phyloP scores from a whole-genome alignment of 2,329 filamentous ascomycete species.

The Dactylellina drechsleri region DNA sequence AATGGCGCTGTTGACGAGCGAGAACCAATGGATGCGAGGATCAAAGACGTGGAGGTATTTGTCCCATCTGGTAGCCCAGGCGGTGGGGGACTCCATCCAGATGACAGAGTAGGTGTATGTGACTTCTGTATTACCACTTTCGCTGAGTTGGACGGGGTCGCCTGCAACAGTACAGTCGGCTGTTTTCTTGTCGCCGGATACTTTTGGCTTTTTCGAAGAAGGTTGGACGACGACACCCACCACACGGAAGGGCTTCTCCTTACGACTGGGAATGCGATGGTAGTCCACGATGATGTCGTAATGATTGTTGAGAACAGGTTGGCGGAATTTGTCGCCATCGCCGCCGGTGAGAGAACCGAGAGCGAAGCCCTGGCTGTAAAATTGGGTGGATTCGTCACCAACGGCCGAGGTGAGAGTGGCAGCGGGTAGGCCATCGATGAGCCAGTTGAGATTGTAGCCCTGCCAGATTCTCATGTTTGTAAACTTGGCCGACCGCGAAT shows the following conservation, averaged over 20 bases:
- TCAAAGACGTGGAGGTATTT: constrained; percentile 98
- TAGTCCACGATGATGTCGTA: constrained; percentile 95
- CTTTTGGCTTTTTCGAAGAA: constrained; percentile 72
- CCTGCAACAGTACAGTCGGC: constrained; percentile 71
- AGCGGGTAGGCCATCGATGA: constrained; percentile 92
- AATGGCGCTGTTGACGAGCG: constrained; percentile 92
- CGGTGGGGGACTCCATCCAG: constrained; percentile 84
- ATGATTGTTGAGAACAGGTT: constrained; percentile 83
- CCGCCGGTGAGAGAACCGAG: constrained; percentile 69
- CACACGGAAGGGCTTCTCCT: constrained; percentile 76
- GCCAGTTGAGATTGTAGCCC: constrained; percentile 92
- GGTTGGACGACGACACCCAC: constrained; percentile 92
- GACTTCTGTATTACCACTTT: constrained; percentile 73
- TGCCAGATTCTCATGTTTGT: constrained; percentile 84
- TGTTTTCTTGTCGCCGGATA: constrained; percentile 63
- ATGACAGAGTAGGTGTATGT: constrained; percentile 92
- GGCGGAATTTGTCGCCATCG: constrained; percentile 59
- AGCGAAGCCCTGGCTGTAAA: constrained; percentile 91
- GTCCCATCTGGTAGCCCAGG: constrained; percentile 98
- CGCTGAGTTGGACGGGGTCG: constrained; percentile 72
- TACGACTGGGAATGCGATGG: constrained; percentile 72
- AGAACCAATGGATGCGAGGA: constrained; percentile 99
- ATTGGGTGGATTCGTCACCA: constrained; percentile 78
- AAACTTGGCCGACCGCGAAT: constrained; percentile 75
- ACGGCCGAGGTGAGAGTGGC: constrained; percentile 71